These are phyloP conservation scores for Remersonia thermophila DNA, from an alignment of 2,329 filamentous ascomycete species.

Conservation along the genomic window DNA sequence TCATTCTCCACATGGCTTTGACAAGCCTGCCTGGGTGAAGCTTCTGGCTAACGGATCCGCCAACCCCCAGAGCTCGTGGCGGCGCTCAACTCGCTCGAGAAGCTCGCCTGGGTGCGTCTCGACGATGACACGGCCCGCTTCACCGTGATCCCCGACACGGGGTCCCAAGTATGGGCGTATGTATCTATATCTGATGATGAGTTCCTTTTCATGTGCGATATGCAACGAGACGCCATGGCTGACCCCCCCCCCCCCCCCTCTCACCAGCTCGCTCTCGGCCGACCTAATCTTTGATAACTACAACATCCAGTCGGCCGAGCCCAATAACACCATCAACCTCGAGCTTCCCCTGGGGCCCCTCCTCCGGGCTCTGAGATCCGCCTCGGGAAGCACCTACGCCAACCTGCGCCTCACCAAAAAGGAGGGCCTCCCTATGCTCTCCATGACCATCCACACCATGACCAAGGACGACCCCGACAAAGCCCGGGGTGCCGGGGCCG, in stretches of 20 bases:
- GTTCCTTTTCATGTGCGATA: no score
- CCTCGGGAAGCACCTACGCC: conserved; percentile 66
- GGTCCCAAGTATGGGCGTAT: conserved; percentile 92
- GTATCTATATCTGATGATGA: conserved; percentile 24
- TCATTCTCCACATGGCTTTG: no score
- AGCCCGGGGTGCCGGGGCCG: conserved; percentile 23
- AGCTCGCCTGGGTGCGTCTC: conserved; percentile 82
- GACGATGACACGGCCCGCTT: conserved; percentile 82
- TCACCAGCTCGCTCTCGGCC: conserved; percentile 43
- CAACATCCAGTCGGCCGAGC: conserved; percentile 71
- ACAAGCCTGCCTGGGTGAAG: no score
- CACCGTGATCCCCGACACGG: conserved; percentile 88
- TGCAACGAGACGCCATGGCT: no score
- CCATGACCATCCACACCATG: conserved; percentile 76
- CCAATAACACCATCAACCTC: conserved; percentile 84
- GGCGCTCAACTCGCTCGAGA: conserved; percentile 55
- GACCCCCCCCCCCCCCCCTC: conserved; percentile 19
- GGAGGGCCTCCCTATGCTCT: conserved; percentile 73
- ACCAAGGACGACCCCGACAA: conserved; percentile 36
- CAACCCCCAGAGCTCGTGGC: conserved; percentile 45
- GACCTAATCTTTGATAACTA: conserved; percentile 83
- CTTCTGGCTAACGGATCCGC: neutral
- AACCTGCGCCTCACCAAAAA: conserved; percentile 88
- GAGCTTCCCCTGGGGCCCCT: conserved; percentile 83
- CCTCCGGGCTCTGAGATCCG: conserved; percentile 83